Percentiles rank a stretch among this genome's conserved stretches.
Evolutionary conservation across 805 yeast species (phyloP).

Genomic region (Sungouiella thailandica): DNA sequence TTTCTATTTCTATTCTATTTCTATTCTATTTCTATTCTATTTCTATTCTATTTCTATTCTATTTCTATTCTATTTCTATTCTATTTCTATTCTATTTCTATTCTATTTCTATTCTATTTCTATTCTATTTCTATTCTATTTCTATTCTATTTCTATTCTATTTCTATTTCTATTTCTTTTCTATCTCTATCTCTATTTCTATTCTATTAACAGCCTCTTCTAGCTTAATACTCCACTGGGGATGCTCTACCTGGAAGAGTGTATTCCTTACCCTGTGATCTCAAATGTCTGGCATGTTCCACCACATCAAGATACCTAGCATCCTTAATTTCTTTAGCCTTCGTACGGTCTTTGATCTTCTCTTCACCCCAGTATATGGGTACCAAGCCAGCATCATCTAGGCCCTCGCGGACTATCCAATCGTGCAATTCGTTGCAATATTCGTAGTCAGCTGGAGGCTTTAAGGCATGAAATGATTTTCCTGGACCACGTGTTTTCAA

Average conservation of each 20-base stretch:
- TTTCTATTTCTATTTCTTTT: too few species aligned
- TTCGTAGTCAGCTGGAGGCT: constrained; percentile 15
- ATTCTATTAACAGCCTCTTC: too few species aligned
- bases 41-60: too few species aligned
- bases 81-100: too few species aligned
- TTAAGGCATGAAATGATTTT: constrained; percentile 15
- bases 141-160: too few species aligned
- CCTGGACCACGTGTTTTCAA: constrained; percentile 7
- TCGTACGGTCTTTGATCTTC: constrained; percentile 10
- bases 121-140: too few species aligned
- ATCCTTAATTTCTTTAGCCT: constrained; percentile 13
- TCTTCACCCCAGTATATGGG: constrained; percentile 18
- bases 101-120: too few species aligned
- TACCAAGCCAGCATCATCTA: constrained; percentile 15
- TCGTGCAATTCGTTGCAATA: constrained; percentile 17
- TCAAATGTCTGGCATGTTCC: constrained; percentile 11
- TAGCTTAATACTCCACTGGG: constrained; percentile 1
- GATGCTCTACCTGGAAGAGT: constrained; percentile 12
- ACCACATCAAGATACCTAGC: constrained; percentile 10
- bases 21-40: too few species aligned
- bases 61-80: too few species aligned
- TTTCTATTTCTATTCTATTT: too few species aligned
- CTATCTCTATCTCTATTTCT: too few species aligned
- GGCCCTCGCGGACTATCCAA: constrained; percentile 8
- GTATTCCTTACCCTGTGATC: constrained; percentile 12